Conservation (phyloP, 495 filamentous ascomycete species). For the Rhizodiscina lignyota region DNA sequence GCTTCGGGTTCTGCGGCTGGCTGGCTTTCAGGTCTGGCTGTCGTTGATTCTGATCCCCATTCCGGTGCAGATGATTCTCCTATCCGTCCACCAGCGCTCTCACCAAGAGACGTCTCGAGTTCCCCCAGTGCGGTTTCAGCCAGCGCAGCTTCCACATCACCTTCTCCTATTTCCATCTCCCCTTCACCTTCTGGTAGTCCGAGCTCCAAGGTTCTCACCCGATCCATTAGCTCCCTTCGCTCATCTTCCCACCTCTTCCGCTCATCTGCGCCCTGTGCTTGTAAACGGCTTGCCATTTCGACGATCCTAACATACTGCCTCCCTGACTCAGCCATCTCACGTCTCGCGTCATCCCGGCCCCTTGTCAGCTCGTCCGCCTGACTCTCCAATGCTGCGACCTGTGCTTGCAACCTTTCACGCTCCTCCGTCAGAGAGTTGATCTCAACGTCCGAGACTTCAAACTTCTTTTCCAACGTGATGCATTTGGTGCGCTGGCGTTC, state of each 20-base stretch:
- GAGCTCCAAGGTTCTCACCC: slow-evolving; percentile 11
- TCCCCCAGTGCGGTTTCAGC: too few species aligned
- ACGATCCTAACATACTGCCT: slow-evolving; percentile 32
- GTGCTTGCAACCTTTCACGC: slow-evolving; percentile 21
- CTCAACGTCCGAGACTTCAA: slow-evolving; percentile 27
- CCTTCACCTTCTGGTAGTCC: too few species aligned
- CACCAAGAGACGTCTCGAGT: too few species aligned
- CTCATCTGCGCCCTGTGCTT: slow-evolving; percentile 23
- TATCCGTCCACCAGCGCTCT: too few species aligned
- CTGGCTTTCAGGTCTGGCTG: too few species aligned
- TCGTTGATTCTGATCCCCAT: too few species aligned
- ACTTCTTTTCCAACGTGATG: slow-evolving; percentile 29
- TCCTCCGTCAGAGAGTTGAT: slow-evolving; percentile 30
- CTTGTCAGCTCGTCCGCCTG: slow-evolving; percentile 25
- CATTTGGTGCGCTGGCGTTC: slow-evolving; percentile 26
- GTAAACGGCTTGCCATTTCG: slow-evolving; percentile 25
- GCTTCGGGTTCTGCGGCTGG: too few species aligned
- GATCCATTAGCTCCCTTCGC: slow-evolving; percentile 19
- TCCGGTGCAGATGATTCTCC: too few species aligned
- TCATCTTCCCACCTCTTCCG: slow-evolving; percentile 24
- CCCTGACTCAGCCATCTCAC: slow-evolving; percentile 18
- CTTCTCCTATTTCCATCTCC: too few species aligned
- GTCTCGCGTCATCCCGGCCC: slow-evolving; percentile 24
- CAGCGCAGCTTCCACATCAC: too few species aligned
- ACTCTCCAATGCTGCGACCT: slow-evolving; percentile 23